Base-by-base conservation (phyloP, 2,329 filamentous ascomycete species). In the Sporothrix variecibatus region DNA sequence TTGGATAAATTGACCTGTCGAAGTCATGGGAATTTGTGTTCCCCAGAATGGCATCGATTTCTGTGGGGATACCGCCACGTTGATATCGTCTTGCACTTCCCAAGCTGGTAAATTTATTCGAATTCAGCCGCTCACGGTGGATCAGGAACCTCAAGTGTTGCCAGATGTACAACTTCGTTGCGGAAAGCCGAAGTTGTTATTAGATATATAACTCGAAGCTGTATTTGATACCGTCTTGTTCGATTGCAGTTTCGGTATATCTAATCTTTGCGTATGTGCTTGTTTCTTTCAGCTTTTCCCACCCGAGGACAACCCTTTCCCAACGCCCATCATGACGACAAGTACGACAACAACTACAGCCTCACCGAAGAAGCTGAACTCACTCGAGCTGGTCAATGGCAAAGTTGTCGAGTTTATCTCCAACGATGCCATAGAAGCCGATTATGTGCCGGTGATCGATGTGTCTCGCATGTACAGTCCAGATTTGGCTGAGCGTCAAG, bases 391-490 rank as follows among this genome's bases (percentile, higher is more conserved):
- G 34, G 76, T 77, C 2, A 80, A 79, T 31, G 79, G 79, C 26
- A 76, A 73, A 1, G 72, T 76, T 1, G 76, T 79, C 65, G 77
- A 72, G 31, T 80, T 79, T 67, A 70, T 75, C 8, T 80, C 79
- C n/a, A 80, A 80, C 58, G 53, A 76, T 8, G 77, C 78, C 0
- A 77, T 76, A 0, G 75, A 76, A 8, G 31, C 77, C 6, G 78
- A 80, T 46, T 76, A 81, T 60, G 83, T 86, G 17, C 83, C 84
- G 1, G 78, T 86, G 51, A 84, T 87, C 68, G 84, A 87, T 75
- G 78, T 85, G 2, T 80, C 83, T 0, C 77, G 77, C 17, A 79
- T 86, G n/a, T 82, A 81, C 76, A 84, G 82, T 71, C 73, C 78
- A 2, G 73, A 78, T 0, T 71, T 82, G 0, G 76, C 80, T 2